These are phyloP conservation scores for Fomes fomentarius DNA, from an alignment of 1,284 basidiomycete genomes.

Conservation along the genomic window DNA sequence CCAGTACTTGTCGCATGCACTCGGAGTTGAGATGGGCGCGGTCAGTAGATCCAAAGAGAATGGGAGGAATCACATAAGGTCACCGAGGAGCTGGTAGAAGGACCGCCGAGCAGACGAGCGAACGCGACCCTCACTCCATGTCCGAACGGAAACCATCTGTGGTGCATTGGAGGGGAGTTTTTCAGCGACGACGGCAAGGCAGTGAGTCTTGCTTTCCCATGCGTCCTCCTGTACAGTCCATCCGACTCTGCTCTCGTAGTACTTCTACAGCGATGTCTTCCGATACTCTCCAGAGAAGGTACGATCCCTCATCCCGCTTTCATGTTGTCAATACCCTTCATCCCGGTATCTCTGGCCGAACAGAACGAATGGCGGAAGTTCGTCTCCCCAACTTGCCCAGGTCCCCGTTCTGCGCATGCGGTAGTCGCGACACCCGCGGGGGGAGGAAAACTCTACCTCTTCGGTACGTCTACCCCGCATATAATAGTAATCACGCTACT, in stretches of 20 bases:
- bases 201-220: conserved; percentile 43
- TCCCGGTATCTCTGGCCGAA: neutral
- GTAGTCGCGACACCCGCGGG: conserved; percentile 72
- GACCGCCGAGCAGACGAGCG: conserved; percentile 79
- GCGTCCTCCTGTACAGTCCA: conserved; percentile 18
- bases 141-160: conserved; percentile 78
- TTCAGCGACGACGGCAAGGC: conserved; percentile 84
- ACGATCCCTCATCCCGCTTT: neutral
- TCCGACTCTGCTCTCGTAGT: conserved; percentile 42
- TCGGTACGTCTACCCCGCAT: conserved; percentile 55
- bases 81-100: conserved; percentile 75
- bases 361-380: conserved; percentile 88
- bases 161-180: conserved; percentile 84
- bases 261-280: conserved; percentile 83
- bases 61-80: conserved; percentile 78
- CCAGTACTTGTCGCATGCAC: too few species aligned
- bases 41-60: conserved; percentile 70
- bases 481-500: too few species aligned
- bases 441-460: conserved; percentile 85
- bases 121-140: conserved; percentile 82
- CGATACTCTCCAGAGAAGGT: conserved; percentile 83
- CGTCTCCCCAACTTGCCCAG: conserved; percentile 81
- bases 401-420: conserved; percentile 85
- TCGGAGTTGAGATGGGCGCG: conserved; percentile 1
- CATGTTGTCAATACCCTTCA: neutral